Conservation (phyloP, 139 green algal species). For the Volvox reticuliferus region DNA sequence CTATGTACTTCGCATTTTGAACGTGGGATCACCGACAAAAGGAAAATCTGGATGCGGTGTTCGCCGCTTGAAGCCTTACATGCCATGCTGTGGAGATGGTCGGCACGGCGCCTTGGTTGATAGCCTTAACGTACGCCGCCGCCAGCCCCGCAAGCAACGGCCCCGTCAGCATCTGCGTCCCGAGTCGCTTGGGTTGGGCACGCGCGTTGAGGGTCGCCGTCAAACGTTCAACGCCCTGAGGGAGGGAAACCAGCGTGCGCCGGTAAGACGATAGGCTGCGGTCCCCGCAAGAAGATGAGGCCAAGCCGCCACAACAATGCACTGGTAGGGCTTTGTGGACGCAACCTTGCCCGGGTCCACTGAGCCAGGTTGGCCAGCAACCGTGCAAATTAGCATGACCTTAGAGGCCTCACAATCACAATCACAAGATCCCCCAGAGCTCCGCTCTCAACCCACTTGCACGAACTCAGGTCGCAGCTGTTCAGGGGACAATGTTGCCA, state of each 20-base stretch:
- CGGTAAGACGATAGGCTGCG: too few species aligned
- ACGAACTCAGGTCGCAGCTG: conserved; percentile 92
- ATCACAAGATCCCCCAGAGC: neutral
- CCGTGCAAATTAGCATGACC: too few species aligned
- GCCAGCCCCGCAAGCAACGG: conserved; percentile 87
- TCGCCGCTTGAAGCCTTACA: conserved; percentile 49
- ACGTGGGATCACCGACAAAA: too few species aligned
- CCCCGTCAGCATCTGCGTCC: conserved; percentile 80
- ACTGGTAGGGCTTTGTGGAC: too few species aligned
- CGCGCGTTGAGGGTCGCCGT: conserved; percentile 79
- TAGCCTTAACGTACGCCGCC: conserved; percentile 88
- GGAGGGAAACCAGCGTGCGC: neutral
- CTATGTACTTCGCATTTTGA: too few species aligned
- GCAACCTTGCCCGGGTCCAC: too few species aligned
- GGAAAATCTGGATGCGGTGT: too few species aligned
- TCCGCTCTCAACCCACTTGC: conserved; percentile 58
- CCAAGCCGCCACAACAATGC: too few species aligned
- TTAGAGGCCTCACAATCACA: neutral
- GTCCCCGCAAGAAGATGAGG: too few species aligned
- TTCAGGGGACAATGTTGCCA: conserved; percentile 73
- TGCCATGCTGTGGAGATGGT: conserved; percentile 97
- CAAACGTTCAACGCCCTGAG: conserved; percentile 83
- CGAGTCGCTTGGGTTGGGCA: conserved; percentile 88
- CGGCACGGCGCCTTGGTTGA: conserved; percentile 96
- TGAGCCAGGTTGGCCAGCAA: too few species aligned